Percentiles rank a stretch among this genome's conserved stretches.
Evolutionary conservation across 805 yeast genomes (phyloP).

Genomic region (Saturnispora hagleri): DNA sequence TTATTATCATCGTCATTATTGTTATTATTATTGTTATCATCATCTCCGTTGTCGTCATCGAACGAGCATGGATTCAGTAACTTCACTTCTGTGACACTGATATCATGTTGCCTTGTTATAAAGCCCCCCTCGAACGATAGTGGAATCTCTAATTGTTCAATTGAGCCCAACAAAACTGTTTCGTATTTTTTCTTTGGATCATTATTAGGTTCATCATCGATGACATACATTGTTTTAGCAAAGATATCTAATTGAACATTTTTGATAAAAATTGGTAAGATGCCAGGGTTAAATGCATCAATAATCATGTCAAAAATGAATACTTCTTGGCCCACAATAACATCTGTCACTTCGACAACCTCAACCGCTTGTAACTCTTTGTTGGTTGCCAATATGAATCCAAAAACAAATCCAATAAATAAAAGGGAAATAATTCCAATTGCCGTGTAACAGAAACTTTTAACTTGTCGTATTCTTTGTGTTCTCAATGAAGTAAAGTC

Average conservation of each 20-base stretch:
- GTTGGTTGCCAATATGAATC: slow-evolving; percentile 77
- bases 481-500: slow-evolving; percentile 28
- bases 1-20: slow-evolving; percentile 6
- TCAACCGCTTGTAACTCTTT: slow-evolving; percentile 68
- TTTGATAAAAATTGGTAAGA: slow-evolving; percentile 53
- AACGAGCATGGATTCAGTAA: slow-evolving; percentile 61
- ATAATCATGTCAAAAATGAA: slow-evolving; percentile 69
- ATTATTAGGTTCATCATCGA: not conserved
- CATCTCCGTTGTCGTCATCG: slow-evolving; percentile 12
- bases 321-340: slow-evolving; percentile 77
- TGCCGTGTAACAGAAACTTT: slow-evolving; percentile 34
- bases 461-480: slow-evolving; percentile 23
- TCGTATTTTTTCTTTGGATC: slow-evolving; percentile 9
- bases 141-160: slow-evolving; percentile 59
- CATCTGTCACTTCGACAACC: slow-evolving; percentile 53
- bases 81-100: slow-evolving; percentile 62
- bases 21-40: slow-evolving; percentile 14
- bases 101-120: slow-evolving; percentile 48
- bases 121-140: slow-evolving; percentile 70
- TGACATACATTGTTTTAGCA: slow-evolving; percentile 55
- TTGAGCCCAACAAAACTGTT: slow-evolving; percentile 70
- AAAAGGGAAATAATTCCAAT: slow-evolving; percentile 42
- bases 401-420: slow-evolving; percentile 67
- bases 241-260: slow-evolving; percentile 76
- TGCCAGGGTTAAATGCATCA: slow-evolving; percentile 82